Evolutionary conservation across 2,329 filamentous ascomycete genomes (phyloP).

Genomic region (Apiospora aurea): DNA sequence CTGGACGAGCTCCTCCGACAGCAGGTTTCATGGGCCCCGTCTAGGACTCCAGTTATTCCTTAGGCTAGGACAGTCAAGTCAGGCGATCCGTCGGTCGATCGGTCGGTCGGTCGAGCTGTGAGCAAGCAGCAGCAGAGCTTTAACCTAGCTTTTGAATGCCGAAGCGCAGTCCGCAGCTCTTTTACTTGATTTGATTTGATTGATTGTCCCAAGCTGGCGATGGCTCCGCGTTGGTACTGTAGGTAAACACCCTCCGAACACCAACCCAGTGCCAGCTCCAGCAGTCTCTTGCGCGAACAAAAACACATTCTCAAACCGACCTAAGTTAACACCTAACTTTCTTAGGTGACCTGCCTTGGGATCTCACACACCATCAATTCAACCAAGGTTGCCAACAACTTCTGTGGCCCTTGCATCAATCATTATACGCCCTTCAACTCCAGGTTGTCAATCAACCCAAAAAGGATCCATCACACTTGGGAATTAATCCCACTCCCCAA

Average conservation of each 20-base stretch:
- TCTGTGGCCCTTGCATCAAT: constrained; percentile 9
- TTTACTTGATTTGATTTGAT: background rate
- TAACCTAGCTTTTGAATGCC: background rate
- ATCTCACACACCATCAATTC: constrained; percentile 14
- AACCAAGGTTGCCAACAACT: background rate
- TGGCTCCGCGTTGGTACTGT: background rate
- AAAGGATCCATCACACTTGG: background rate
- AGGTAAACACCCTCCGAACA: background rate
- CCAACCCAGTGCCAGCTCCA: background rate
- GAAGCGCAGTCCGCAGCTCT: background rate
- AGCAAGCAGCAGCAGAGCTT: background rate
- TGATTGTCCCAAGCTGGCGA: constrained; percentile 3
- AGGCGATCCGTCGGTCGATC: background rate
- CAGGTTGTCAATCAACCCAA: background rate
- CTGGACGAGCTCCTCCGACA: background rate
- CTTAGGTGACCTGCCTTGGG: constrained; percentile 2
- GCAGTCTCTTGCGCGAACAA: background rate
- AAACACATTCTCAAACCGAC: constrained; percentile 11
- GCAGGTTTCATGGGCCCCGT: background rate
- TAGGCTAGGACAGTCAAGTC: background rate
- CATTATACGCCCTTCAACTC: constrained; percentile 1
- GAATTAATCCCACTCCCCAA: constrained; percentile 4
- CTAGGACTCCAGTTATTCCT: constrained; percentile 12
- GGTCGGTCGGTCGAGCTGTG: background rate
- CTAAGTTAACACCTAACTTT: background rate